Conservation (phyloP, 495 filamentous ascomycete genomes). For the Saxophila tyrrhenica region DNA sequence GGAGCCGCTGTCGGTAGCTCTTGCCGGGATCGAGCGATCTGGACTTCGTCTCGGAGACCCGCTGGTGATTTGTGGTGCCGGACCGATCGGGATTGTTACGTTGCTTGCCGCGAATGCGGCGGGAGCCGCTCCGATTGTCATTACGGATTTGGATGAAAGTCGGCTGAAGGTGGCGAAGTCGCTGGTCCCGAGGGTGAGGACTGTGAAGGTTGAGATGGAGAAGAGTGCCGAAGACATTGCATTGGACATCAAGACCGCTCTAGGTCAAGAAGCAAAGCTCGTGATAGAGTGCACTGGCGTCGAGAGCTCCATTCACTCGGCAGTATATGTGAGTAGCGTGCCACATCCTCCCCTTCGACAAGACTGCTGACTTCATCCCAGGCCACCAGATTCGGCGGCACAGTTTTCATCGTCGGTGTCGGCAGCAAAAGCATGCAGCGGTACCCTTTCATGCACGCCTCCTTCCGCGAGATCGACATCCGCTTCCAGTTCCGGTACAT, state of each 20-base stretch:
- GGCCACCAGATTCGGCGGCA: slow-evolving; percentile 18
- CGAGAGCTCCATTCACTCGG: slow-evolving; percentile 16
- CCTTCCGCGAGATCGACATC: slow-evolving; percentile 21
- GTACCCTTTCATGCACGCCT: slow-evolving; percentile 21
- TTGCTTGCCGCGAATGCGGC: slow-evolving; percentile 20
- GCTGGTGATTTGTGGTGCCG: slow-evolving; percentile 21
- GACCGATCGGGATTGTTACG: slow-evolving; percentile 22
- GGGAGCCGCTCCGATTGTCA: slow-evolving; percentile 19
- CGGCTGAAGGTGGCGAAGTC: slow-evolving; percentile 18
- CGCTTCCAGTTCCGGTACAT: slow-evolving; percentile 21
- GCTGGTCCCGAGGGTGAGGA: slow-evolving; percentile 18
- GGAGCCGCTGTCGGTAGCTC: slow-evolving; percentile 22
- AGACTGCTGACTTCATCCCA: slow-evolving; percentile 2
- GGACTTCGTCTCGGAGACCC: slow-evolving; percentile 17
- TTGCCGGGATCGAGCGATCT: slow-evolving; percentile 22
- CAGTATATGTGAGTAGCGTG: slow-evolving; percentile 15
- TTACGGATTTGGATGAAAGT: slow-evolving; percentile 21
- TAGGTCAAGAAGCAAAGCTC: slow-evolving; percentile 14
- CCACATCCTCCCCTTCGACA: neutral
- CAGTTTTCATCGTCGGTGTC: slow-evolving; percentile 21
- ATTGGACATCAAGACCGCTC: slow-evolving; percentile 7
- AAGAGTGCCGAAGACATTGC: slow-evolving; percentile 9
- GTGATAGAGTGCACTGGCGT: slow-evolving; percentile 23
- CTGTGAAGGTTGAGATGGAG: slow-evolving; percentile 6
- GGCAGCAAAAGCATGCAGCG: slow-evolving; percentile 18